Evolutionary conservation across 306 rosid genomes (phyloP).

Genomic region (Echinosophora koreensis): DNA sequence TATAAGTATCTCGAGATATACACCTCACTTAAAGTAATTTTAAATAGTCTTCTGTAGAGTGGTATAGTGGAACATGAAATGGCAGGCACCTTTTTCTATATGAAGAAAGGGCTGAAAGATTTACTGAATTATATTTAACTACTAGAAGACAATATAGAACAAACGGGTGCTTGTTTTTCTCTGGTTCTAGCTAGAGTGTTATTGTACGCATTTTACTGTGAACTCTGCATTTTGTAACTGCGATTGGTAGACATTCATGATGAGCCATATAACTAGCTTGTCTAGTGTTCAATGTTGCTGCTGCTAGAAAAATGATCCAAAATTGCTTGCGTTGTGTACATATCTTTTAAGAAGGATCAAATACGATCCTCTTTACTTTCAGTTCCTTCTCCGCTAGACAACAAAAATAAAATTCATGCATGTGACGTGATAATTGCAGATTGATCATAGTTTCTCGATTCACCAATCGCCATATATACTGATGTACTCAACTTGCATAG

Average conservation of each 20-base stretch:
- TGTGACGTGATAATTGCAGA: neutral
- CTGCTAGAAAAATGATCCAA: neutral
- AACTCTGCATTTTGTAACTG: conserved; percentile 5
- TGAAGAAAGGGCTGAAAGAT: neutral
- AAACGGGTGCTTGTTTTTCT: neutral
- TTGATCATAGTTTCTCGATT: neutral
- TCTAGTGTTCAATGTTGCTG: conserved; percentile 40
- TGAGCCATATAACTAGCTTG: conserved; percentile 47
- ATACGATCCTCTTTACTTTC: neutral
- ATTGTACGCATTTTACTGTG: conserved; percentile 24
- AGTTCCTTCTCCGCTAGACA: neutral
- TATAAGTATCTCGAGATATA: too few relatives aligned
- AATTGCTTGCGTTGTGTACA: neutral
- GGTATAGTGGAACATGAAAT: conserved; percentile 33
- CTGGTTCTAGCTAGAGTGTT: conserved; percentile 11
- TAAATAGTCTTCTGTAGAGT: conserved; percentile 3
- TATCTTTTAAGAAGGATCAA: conserved; percentile 20
- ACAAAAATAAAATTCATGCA: neutral
- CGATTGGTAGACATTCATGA: conserved; percentile 43
- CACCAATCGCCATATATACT: neutral
- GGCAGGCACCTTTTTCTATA: conserved; percentile 18
- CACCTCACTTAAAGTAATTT: neutral
- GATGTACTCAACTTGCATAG: neutral
- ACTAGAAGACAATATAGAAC: conserved; percentile 30
- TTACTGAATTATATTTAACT: neutral